These are phyloP conservation scores for Detonula confervacea DNA, from an alignment of 352 stramenopile species.

Conservation along the genomic window DNA sequence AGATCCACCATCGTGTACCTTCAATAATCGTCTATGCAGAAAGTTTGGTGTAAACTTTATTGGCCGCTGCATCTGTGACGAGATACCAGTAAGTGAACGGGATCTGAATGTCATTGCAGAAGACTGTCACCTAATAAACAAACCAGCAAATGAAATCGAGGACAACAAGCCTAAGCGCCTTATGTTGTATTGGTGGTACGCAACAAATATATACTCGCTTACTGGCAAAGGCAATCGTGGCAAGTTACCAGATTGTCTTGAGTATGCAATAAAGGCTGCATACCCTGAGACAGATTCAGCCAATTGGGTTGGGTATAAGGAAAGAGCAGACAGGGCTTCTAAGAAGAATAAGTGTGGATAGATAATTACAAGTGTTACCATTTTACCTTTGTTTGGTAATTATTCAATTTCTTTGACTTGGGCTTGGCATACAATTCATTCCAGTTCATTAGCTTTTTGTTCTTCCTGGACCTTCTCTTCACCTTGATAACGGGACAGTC, in stretches of 20 bases:
- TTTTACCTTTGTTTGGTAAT: neutral
- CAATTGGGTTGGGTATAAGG: neutral
- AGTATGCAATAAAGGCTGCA: neutral
- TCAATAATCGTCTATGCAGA: neutral
- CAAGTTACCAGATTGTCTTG: constrained; percentile 6
- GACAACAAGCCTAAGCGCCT: neutral
- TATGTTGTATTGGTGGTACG: constrained; percentile 30
- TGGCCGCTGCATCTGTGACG: constrained; percentile 9
- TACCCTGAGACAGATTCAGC: neutral
- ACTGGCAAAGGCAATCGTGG: neutral
- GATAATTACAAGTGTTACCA: constrained; percentile 3
- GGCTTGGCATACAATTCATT: neutral
- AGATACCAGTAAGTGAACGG: neutral
- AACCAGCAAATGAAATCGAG: neutral
- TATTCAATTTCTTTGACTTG: constrained; percentile 4
- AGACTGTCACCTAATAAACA: constrained; percentile 5
- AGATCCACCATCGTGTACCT: neutral
- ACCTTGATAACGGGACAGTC: neutral
- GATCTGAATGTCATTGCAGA: neutral
- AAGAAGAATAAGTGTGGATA: neutral
- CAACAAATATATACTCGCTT: constrained; percentile 14
- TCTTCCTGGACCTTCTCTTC: neutral
- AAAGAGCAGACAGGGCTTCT: neutral
- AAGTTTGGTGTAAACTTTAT: constrained; percentile 12
- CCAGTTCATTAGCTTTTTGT: neutral